phyloP scores from a whole-genome alignment of 2,329 filamentous ascomycete species.

The Verticillium nonalfalfae region DNA sequence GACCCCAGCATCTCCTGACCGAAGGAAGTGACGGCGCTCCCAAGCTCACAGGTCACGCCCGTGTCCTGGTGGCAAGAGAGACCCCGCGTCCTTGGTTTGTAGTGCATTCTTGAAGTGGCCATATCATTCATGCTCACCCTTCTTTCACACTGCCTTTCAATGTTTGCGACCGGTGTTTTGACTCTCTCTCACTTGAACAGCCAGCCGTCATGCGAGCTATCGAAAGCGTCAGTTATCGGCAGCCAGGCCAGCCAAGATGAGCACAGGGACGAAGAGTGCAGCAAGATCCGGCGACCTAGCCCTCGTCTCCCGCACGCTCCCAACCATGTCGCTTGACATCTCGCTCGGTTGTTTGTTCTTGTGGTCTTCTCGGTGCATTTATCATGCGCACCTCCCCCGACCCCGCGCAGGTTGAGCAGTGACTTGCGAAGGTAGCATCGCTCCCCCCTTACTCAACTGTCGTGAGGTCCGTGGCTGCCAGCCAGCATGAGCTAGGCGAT shows the following conservation, averaged over 20 bases:
- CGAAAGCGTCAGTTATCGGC: background rate
- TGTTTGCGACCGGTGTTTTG: too few species aligned
- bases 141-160: too few species aligned
- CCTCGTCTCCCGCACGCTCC: background rate
- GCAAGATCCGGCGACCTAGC: too few species aligned
- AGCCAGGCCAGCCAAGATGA: background rate
- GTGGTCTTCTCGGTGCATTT: background rate
- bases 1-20: background rate
- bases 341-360: background rate
- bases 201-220: background rate
- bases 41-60: too few species aligned
- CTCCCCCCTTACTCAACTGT: background rate
- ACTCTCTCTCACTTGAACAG: too few species aligned
- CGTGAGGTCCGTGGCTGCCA: background rate
- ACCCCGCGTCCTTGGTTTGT: too few species aligned
- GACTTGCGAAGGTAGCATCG: background rate
- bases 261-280: background rate
- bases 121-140: too few species aligned
- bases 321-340: background rate
- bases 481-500: background rate
- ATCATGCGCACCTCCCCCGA: background rate
- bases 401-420: background rate
- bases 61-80: too few species aligned
- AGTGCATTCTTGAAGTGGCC: too few species aligned
- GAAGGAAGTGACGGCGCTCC: too few species aligned